Percentiles rank a stretch among this genome's conserved stretches.
Evolutionary conservation across 768 basidiomycete species (phyloP).

Genomic region (Tephrocybe sp.): DNA sequence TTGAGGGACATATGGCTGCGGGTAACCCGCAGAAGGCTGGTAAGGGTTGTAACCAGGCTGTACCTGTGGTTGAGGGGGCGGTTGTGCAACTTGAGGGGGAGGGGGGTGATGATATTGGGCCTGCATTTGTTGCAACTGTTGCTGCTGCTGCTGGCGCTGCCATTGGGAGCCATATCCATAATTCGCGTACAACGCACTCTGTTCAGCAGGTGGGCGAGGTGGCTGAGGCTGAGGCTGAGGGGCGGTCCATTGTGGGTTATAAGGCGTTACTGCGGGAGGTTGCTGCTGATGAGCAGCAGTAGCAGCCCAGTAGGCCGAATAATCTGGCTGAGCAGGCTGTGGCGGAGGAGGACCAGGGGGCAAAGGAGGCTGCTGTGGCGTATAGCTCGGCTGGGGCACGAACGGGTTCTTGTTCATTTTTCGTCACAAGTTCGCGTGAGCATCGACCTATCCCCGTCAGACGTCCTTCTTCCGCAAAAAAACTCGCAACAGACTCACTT

Average conservation of each 20-base stretch:
- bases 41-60: conserved; percentile 69
- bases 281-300: conserved; percentile 46
- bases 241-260: conserved; percentile 65
- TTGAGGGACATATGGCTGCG: conserved; percentile 68
- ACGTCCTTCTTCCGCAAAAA: neutral
- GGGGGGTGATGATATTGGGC: conserved; percentile 53
- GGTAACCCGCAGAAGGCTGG: conserved; percentile 64
- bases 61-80: conserved; percentile 38
- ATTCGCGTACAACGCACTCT: conserved; percentile 84
- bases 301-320: conserved; percentile 74
- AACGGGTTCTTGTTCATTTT: conserved; percentile 86
- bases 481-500: conserved; percentile 11
- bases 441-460: conserved; percentile 13
- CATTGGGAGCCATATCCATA: conserved; percentile 86
- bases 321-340: conserved; percentile 67
- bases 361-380: conserved; percentile 70
- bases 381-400: conserved; percentile 63
- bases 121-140: conserved; percentile 44
- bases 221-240: conserved; percentile 40
- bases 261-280: conserved; percentile 45
- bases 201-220: conserved; percentile 58
- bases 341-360: conserved; percentile 79
- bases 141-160: conserved; percentile 61
- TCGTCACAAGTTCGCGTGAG: conserved; percentile 15
- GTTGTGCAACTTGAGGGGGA: conserved; percentile 40